These are phyloP conservation scores for Celoporthe dispersa DNA, from an alignment of 2,329 filamentous ascomycete species.

Conservation along the genomic window DNA sequence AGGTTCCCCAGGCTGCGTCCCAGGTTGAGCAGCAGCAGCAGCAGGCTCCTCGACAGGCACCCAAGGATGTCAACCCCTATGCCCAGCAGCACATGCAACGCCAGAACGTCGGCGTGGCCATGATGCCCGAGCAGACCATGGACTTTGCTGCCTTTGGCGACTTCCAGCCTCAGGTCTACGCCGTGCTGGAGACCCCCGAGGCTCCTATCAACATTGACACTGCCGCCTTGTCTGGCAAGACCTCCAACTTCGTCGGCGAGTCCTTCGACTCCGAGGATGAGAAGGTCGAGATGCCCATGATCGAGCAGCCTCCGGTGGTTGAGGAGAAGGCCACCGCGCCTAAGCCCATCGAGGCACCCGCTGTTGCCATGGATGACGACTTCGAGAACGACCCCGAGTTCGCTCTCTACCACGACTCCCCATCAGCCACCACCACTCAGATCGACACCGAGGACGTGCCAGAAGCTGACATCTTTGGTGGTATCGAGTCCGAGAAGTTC, in stretches of 20 bases:
- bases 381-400: conserved; percentile 68
- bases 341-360: conserved; percentile 35
- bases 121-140: conserved; percentile 79
- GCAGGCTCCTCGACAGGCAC: conserved; percentile 47
- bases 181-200: conserved; percentile 72
- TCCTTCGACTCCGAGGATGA: conserved; percentile 51
- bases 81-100: conserved; percentile 59
- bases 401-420: conserved; percentile 59
- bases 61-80: conserved; percentile 71
- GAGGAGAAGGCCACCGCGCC: conserved; percentile 38
- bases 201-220: conserved; percentile 61
- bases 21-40: conserved; percentile 41
- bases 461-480: conserved; percentile 52
- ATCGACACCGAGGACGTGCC: conserved; percentile 49
- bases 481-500: conserved; percentile 66
- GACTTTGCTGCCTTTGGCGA: conserved; percentile 74
- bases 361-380: conserved; percentile 52
- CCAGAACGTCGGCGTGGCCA: conserved; percentile 77
- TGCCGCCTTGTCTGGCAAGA: conserved; percentile 72
- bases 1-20: conserved; percentile 44
- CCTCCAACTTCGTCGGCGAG: conserved; percentile 56
- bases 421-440: conserved; percentile 40
- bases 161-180: conserved; percentile 74
- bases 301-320: conserved; percentile 49
- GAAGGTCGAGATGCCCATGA: conserved; percentile 60